Evolutionary conservation across 2,329 filamentous ascomycete species (phyloP), one percentile per base, ranked within the genome.

Genomic region (Incumbomyces lentus): DNA sequence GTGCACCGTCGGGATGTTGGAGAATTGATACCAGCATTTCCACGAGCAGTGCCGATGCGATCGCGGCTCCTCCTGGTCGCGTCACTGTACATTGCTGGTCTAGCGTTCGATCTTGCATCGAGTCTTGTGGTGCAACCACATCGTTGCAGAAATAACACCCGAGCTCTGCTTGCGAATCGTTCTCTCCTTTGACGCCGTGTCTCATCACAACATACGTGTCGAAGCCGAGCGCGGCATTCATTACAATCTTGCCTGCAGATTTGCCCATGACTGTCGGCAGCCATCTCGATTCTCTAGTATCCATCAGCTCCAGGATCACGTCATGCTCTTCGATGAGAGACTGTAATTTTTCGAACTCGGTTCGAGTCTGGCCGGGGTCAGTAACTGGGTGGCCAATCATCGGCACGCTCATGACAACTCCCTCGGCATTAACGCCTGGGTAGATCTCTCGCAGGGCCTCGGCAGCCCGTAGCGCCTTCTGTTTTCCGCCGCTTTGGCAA

Each of bases 81-180:
- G 92, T 98, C 16, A 98, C 92, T 0, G 92, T 98, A 65, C 92
- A 98, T 67, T 96, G 92, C 63, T 98, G 92, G 62, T 98, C 92
- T 10, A 98, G 79, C 0, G 92, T 96, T 57, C 89, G 86, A 59
- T 95, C 88, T 65, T 90, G 95, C 60, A 95, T 77, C 2, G 88
- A 95, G 86, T 94, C 59, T 52, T 83, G 83, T 17, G 92, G 92
- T 6, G 90, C 86, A 41, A 96, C 90, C 19, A 98, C 90, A 62
- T 98, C 92, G 59, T 94, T 96, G 68, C 92, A 98, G 66, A 96
- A 98, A 64, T 98, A 98, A 66, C 92, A 98, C 8, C 92, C 92
- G 19, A 96, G 72, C 19, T 86, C 79, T 26, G 39, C n/a, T 19
- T 32, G 37, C 14, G 68, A 73, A 10, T 76, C 71, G 42, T 72